Percentiles rank a stretch among this genome's conserved stretches.
These are phyloP conservation scores for Darksidea phi DNA, from an alignment of 495 filamentous ascomycete genomes.

Conservation along the genomic window DNA sequence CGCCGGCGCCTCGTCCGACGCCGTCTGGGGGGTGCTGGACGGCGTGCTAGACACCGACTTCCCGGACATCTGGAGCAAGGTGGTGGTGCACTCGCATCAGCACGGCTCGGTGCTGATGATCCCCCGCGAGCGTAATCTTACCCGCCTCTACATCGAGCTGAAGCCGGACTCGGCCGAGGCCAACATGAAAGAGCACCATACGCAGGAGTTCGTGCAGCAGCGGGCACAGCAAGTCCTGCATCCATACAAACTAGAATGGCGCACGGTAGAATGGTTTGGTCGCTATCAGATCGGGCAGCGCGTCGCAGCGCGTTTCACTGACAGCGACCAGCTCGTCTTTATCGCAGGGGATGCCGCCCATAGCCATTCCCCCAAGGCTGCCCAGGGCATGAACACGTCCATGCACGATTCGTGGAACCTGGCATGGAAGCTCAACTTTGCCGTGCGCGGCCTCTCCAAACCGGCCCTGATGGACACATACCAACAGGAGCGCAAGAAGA, in stretches of 20 bases:
- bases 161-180: conserved; percentile 64
- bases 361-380: conserved; percentile 38
- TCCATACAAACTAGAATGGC: conserved; percentile 70
- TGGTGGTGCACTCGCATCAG: conserved; percentile 62
- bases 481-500: conserved; percentile 36
- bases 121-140: conserved; percentile 71
- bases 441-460: conserved; percentile 35
- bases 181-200: conserved; percentile 60
- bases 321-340: conserved; percentile 32
- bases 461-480: conserved; percentile 34
- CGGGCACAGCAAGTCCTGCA: conserved; percentile 64
- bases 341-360: conserved; percentile 38
- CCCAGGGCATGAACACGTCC: conserved; percentile 40
- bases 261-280: conserved; percentile 65
- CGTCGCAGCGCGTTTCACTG: conserved; percentile 30
- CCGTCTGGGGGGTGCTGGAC: conserved; percentile 77
- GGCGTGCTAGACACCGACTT: conserved; percentile 74
- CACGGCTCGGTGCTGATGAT: conserved; percentile 74
- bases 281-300: conserved; percentile 56
- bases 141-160: conserved; percentile 73
- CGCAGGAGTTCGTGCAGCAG: conserved; percentile 66
- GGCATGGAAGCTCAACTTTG: conserved; percentile 39
- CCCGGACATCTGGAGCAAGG: conserved; percentile 74
- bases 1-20: conserved; percentile 59
- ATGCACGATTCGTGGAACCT: conserved; percentile 40